phyloP scores from a whole-genome alignment of 169 alveolate genomes.

The Cryptosporidium parvum region DNA sequence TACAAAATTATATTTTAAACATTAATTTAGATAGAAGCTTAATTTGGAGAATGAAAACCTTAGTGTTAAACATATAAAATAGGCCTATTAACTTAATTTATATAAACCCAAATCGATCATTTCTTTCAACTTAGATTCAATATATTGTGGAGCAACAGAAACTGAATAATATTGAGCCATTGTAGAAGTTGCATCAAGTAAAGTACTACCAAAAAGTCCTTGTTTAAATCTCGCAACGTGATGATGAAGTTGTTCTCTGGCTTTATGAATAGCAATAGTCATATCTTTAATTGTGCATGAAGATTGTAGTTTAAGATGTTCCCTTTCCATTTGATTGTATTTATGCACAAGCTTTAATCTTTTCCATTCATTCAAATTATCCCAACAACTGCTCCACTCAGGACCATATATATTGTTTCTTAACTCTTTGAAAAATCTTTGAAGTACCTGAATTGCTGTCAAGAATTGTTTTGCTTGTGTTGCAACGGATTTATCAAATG shows the following conservation, averaged over 20 bases:
- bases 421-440: conserved; percentile 57
- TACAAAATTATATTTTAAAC: too few relatives aligned
- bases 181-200: conserved; percentile 53
- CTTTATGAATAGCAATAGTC: conserved; percentile 75
- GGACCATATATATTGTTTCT: conserved; percentile 65
- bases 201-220: conserved; percentile 58
- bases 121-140: conserved; percentile 44
- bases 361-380: conserved; percentile 60
- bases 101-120: conserved; percentile 45
- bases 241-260: conserved; percentile 75
- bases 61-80: background rate
- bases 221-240: conserved; percentile 44
- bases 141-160: conserved; percentile 73
- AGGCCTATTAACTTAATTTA: conserved; percentile 12
- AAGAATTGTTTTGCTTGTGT: conserved; percentile 60
- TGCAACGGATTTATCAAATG: conserved; percentile 58
- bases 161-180: conserved; percentile 69
- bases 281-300: conserved; percentile 73
- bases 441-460: conserved; percentile 56
- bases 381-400: conserved; percentile 72
- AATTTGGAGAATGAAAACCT: background rate
- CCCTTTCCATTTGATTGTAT: conserved; percentile 34
- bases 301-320: conserved; percentile 19
- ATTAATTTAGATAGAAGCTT: too few relatives aligned
- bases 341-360: conserved; percentile 47